phyloP scores from a whole-genome alignment of 108 stramenopile species.

The Fistulifera solaris region DNA sequence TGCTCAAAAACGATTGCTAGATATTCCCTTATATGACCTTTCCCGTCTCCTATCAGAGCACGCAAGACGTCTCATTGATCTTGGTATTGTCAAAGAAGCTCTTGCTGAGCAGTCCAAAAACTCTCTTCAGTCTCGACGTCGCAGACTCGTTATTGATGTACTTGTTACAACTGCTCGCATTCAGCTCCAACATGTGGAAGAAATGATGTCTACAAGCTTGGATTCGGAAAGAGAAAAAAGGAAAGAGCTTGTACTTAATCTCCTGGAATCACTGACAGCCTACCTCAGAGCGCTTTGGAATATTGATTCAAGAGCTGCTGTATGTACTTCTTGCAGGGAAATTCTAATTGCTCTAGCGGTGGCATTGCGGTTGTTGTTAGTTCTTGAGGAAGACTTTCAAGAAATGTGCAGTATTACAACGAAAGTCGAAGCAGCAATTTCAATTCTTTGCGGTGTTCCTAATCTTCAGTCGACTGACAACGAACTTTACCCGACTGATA shows the following conservation, averaged over 20 bases:
- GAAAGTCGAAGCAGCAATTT: conserved; percentile 27
- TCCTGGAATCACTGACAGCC: no score
- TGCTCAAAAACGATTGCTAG: conserved; percentile 30
- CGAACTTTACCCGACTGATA: background rate
- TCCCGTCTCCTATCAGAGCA: conserved; percentile 11
- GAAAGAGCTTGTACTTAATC: no score
- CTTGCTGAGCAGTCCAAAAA: conserved; percentile 4
- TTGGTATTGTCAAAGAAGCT: conserved; percentile 15
- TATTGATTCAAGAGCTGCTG: no score
- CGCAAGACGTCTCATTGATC: conserved; percentile 6
- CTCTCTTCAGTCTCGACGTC: conserved; percentile 10
- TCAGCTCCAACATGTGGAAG: background rate
- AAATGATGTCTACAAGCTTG: no score
- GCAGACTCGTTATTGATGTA: background rate
- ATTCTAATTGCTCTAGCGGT: no score
- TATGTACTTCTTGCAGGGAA: no score
- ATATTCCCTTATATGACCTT: conserved; percentile 5
- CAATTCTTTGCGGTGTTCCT: conserved; percentile 1
- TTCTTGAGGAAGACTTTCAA: background rate
- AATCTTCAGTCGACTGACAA: background rate
- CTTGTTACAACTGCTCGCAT: background rate
- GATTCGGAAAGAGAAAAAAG: no score
- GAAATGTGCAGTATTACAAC: conserved; percentile 9
- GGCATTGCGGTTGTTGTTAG: no score
- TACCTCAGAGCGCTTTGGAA: no score